Percentiles rank a stretch among this genome's conserved stretches.
phyloP scores from a whole-genome alignment of 1,284 basidiomycete species.

The Leucoagaricus sp. region DNA sequence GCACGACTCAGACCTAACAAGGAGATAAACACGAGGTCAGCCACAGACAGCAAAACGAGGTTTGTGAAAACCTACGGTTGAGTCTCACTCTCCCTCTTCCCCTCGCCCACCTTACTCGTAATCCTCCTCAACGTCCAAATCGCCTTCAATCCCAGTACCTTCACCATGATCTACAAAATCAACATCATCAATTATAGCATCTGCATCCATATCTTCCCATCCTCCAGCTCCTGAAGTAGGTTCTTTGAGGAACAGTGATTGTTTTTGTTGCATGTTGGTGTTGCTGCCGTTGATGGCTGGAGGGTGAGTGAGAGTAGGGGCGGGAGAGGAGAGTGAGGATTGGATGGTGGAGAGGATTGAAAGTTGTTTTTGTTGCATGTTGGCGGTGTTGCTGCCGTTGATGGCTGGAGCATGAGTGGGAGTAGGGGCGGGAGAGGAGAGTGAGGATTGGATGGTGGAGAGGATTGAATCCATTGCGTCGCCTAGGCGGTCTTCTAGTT shows the following conservation, averaged over 20 bases:
- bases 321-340: slow-evolving; percentile 39
- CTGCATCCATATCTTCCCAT: slow-evolving; percentile 33
- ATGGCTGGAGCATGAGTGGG: background rate
- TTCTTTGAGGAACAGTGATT: slow-evolving; percentile 6
- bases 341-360: slow-evolving; percentile 66
- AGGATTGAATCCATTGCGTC: slow-evolving; percentile 75
- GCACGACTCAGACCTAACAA: no score
- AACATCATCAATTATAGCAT: slow-evolving; percentile 40
- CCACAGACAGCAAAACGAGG: no score
- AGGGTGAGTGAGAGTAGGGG: background rate
- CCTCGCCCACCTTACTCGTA: slow-evolving; percentile 26
- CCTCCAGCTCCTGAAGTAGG: slow-evolving; percentile 16
- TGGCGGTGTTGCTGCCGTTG: background rate
- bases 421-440: slow-evolving; percentile 25
- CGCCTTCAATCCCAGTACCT: slow-evolving; percentile 68
- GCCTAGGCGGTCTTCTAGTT: slow-evolving; percentile 81
- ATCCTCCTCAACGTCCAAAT: slow-evolving; percentile 73
- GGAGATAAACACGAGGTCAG: no score
- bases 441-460: slow-evolving; percentile 53
- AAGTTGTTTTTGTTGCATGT: background rate
- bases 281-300: background rate
- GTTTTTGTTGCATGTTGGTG: slow-evolving; percentile 1
- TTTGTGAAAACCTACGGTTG: no score
- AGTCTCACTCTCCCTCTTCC: no score
- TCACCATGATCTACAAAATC: slow-evolving; percentile 69